Conservation (phyloP, 495 filamentous ascomycete genomes). For the Xylaria cubensis region DNA sequence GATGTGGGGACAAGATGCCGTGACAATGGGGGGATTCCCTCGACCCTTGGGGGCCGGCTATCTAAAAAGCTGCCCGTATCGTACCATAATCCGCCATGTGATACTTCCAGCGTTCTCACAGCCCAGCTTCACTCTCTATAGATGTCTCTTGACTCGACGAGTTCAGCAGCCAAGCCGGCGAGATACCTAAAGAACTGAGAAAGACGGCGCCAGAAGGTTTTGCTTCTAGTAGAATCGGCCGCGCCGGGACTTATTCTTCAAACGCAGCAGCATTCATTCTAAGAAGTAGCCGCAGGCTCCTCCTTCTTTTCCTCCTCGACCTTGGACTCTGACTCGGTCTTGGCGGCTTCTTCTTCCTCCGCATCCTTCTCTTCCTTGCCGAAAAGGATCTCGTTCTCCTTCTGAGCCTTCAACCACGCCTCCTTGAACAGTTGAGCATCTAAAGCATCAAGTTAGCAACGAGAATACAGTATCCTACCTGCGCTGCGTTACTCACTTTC, state of each 20-base stretch:
- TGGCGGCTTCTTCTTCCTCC: slow-evolving; percentile 33
- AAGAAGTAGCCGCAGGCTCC: slow-evolving; percentile 36
- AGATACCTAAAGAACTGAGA: slow-evolving; percentile 17
- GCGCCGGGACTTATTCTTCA: neutral
- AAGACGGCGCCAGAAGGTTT: slow-evolving; percentile 2
- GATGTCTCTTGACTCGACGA: slow-evolving; percentile 9
- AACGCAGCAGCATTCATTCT: slow-evolving; percentile 2
- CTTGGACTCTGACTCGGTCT: slow-evolving; percentile 35
- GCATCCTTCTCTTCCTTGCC: slow-evolving; percentile 32
- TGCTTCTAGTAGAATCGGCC: neutral
- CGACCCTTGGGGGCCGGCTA: slow-evolving; percentile 36
- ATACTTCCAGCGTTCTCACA: slow-evolving; percentile 18
- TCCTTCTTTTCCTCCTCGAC: slow-evolving; percentile 38
- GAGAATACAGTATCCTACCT: neutral
- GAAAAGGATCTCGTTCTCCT: slow-evolving; percentile 93
- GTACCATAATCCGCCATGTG: slow-evolving; percentile 25
- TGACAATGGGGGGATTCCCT: slow-evolving; percentile 37
- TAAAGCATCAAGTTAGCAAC: slow-evolving; percentile 43
- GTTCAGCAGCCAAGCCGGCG: neutral
- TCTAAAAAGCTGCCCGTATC: slow-evolving; percentile 31
- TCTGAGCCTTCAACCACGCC: slow-evolving; percentile 95
- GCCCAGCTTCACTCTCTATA: slow-evolving; percentile 11
- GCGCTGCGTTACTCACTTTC: slow-evolving; percentile 73
- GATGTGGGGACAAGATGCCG: slow-evolving; percentile 38
- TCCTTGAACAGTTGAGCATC: slow-evolving; percentile 98